Evolutionary conservation across 345 rosid species (phyloP).

Genomic region (Angophora floribunda): DNA sequence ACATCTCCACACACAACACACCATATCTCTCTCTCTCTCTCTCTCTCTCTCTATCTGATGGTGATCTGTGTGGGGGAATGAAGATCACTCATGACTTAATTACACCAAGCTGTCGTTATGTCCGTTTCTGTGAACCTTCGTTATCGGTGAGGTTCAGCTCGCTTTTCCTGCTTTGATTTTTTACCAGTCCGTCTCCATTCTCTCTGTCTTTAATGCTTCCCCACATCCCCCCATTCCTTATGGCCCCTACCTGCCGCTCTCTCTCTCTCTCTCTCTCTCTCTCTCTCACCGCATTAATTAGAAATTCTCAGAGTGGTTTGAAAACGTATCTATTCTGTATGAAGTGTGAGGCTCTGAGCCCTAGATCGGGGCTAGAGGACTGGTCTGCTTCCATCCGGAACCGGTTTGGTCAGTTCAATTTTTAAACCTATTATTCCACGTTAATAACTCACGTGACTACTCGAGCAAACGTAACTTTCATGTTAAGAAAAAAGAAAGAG

Average conservation of each 20-base stretch:
- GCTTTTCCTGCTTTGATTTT: background rate
- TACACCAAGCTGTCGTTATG: slow-evolving; percentile 24
- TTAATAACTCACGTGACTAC: background rate
- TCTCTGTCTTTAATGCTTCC: background rate
- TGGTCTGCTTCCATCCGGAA: background rate
- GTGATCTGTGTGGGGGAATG: background rate
- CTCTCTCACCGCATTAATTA: background rate
- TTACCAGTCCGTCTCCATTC: background rate
- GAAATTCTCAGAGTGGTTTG: background rate
- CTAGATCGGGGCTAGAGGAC: background rate
- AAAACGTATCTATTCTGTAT: background rate
- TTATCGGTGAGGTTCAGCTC: slow-evolving; percentile 5
- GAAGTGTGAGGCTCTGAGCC: background rate
- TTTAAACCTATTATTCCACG: background rate
- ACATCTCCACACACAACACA: background rate
- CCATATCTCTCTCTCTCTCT: background rate
- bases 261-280: background rate
- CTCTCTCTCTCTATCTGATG: background rate
- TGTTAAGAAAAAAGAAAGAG: background rate
- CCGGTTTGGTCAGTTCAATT: background rate
- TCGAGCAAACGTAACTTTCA: background rate
- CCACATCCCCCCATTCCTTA: background rate
- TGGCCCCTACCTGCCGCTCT: background rate
- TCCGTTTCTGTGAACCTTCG: slow-evolving; percentile 26
- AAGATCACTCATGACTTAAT: background rate